Base-by-base conservation (phyloP, 768 basidiomycete species). In the Mrakia gelida region DNA sequence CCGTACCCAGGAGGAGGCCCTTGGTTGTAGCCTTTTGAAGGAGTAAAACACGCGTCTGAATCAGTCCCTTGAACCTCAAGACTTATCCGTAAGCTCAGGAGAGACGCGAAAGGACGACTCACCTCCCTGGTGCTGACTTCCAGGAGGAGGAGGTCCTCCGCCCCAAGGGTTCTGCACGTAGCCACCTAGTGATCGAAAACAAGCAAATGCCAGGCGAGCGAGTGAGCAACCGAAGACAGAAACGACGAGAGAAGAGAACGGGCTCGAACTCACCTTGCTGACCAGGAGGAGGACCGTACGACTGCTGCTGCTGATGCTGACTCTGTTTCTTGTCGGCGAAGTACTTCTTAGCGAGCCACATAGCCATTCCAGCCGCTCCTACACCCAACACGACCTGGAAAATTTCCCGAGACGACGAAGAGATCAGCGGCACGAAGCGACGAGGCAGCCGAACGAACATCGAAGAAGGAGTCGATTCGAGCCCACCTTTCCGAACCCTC, bases 81-180 rank as follows among this genome's bases (percentile, higher is more conserved):
- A n/a, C 59, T 26, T 23, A n/a, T 23, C 59, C 26, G 26, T 23
- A 45, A 45, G 11, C 18, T 28, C 28, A 38, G 38, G 38, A 38
- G 38, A 8, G 38, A 38, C 38, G 38, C 38, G 38, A 38, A 38
- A 38, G 38, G 8, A 38, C 4, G 38, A 8, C 26, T 28, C 28
- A n/a, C 59, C 59, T 59, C 59, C 59, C 59, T 52, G 49, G 4
- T 59, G 59, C 59, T 59, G 59, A 59, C 59, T 59, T 23, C 59
- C 59, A 26, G 28, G 59, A 59, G 59, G 59, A 28, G 59, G 59
- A 59, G 59, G 59, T 59, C 59, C 59, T 59, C 59, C 59, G 9
- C 59, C 59, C 59, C 59, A 59, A 59, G 59, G 59, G 59, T 59
- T 59, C 26, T 59, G 59, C 9, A 59, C 59, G 59, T 59, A 59